Percentiles rank a stretch among this genome's conserved stretches.
Evolutionary conservation across 768 basidiomycete species (phyloP).

Genomic region (Hemileccinum rubropunctum): DNA sequence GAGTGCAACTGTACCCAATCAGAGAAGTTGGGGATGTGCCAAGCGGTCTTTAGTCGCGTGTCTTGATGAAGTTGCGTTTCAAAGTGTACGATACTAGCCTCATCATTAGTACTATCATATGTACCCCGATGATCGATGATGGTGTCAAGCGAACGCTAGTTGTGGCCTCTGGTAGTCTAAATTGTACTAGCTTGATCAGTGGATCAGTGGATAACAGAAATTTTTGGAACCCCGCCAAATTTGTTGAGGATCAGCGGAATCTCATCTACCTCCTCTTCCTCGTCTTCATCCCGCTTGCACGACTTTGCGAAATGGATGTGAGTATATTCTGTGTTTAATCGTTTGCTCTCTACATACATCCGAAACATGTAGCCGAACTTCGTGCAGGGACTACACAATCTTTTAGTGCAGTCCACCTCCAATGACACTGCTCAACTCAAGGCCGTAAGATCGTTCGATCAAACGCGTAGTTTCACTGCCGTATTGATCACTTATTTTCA

Average conservation of each 20-base stretch:
- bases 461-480: constrained; percentile 19
- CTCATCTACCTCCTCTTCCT: constrained; percentile 30
- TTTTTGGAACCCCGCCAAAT: constrained; percentile 58
- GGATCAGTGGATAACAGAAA: constrained; percentile 15
- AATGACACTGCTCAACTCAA: constrained; percentile 90
- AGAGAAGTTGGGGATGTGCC: no score
- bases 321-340: constrained; percentile 9
- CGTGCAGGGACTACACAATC: constrained; percentile 77
- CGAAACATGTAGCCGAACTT: constrained; percentile 53
- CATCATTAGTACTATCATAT: no score
- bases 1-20: no score
- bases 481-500: constrained; percentile 31
- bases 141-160: no score
- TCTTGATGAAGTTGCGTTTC: no score
- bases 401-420: constrained; percentile 75
- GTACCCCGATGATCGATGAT: no score
- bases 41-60: no score
- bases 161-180: no score
- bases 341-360: not conserved
- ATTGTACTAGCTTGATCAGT: no score
- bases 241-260: constrained; percentile 34
- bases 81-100: no score
- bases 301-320: constrained; percentile 29
- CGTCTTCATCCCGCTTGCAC: constrained; percentile 13
- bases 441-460: constrained; percentile 57